phyloP scores from a whole-genome alignment of 1,284 basidiomycete species.

The Naganishia sp. region DNA sequence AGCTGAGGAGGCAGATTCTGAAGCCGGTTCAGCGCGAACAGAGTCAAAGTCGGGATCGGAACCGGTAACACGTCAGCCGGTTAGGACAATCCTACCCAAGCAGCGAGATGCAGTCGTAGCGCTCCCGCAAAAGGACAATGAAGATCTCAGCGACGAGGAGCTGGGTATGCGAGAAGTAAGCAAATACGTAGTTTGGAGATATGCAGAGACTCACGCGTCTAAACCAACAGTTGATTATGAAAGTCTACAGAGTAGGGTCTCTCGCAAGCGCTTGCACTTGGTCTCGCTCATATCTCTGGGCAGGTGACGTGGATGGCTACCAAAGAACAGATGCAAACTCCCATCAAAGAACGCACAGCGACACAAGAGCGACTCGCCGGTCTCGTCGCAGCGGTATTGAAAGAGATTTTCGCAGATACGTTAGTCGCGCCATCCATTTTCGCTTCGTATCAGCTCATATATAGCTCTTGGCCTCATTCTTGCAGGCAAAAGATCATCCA shows the following conservation, averaged over 20 bases:
- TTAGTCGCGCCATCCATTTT: not conserved
- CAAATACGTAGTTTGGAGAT: not conserved
- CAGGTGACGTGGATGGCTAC: slow-evolving; percentile 15
- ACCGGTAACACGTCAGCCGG: too few relatives aligned
- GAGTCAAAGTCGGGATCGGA: too few relatives aligned
- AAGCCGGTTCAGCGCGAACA: too few relatives aligned
- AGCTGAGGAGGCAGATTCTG: too few relatives aligned
- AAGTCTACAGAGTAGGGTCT: slow-evolving; percentile 6
- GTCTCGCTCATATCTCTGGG: not conserved
- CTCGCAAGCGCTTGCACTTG: not conserved
- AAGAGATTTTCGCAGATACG: slow-evolving; percentile 4
- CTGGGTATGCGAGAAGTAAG: slow-evolving; percentile 10
- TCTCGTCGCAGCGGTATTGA: slow-evolving; percentile 1
- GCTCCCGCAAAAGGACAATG: not conserved
- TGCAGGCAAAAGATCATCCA: not conserved
- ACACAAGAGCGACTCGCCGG: slow-evolving; percentile 10
- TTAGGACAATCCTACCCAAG: too few relatives aligned
- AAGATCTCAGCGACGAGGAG: slow-evolving; percentile 4
- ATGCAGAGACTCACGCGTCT: not conserved
- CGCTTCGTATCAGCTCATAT: not conserved
- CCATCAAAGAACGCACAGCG: slow-evolving; percentile 6
- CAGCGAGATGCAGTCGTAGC: not conserved
- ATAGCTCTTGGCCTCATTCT: too few relatives aligned
- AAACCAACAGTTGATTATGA: slow-evolving; percentile 4
- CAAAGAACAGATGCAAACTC: slow-evolving; percentile 12